These are phyloP conservation scores for Nicotiana tabacum DNA, from an alignment of 257 asterid species.

Conservation along the genomic window DNA sequence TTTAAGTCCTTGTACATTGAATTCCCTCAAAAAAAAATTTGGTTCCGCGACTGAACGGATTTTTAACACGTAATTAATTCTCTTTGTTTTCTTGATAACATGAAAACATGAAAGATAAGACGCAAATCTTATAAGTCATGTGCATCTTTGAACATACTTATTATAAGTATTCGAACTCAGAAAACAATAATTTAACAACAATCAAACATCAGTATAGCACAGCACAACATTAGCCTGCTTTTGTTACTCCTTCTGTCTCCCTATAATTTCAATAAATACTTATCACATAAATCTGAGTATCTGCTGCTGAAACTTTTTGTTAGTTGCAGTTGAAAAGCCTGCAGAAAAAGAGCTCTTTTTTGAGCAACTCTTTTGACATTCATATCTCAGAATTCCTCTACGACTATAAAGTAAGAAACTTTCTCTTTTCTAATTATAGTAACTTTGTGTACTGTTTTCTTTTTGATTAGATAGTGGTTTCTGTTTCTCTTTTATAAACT, in stretches of 20 bases:
- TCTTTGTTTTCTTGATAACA: too few species aligned
- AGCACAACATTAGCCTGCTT: background rate
- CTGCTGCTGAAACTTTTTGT: background rate
- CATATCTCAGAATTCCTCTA: background rate
- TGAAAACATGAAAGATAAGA: too few species aligned
- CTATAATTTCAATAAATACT: background rate
- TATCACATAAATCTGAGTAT: background rate
- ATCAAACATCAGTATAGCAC: background rate
- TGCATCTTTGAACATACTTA: background rate
- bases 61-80: too few species aligned
- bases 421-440: background rate
- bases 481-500: background rate
- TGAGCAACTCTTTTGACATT: background rate
- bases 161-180: background rate
- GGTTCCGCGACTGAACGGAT: too few species aligned
- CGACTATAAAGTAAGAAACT: background rate
- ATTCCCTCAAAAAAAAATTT: too few species aligned
- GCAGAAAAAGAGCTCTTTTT: background rate
- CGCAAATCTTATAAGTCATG: too few species aligned
- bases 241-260: background rate
- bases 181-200: background rate
- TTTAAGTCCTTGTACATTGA: too few species aligned
- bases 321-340: background rate
- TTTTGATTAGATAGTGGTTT: background rate
- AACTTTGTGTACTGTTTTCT: background rate